Evolutionary conservation across 176 grass and related monocot genomes (phyloP).

Genomic region (Musa troglodytarum): DNA sequence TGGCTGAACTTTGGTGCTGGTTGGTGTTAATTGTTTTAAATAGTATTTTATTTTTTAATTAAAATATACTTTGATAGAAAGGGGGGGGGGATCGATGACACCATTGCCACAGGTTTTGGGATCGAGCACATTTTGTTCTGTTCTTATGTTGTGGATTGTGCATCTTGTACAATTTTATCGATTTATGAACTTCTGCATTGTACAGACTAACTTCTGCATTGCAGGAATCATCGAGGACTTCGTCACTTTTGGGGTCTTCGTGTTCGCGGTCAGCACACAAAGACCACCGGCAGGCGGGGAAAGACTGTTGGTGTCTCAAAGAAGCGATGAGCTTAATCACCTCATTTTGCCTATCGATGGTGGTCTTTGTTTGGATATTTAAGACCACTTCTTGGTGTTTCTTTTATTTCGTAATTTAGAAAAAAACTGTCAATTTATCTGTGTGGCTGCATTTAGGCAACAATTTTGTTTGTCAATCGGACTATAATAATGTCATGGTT

Average conservation of each 20-base stretch:
- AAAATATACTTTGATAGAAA: no score
- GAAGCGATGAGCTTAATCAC: constrained; percentile 54
- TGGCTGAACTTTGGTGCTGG: no score
- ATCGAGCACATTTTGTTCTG: no score
- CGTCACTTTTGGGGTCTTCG: constrained; percentile 94
- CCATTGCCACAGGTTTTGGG: no score
- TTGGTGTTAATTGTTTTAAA: no score
- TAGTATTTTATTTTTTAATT: no score
- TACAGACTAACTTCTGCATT: not conserved
- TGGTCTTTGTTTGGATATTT: not conserved
- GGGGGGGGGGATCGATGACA: no score
- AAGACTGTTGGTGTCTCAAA: constrained; percentile 97
- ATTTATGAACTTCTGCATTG: no score
- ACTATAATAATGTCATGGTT: not conserved
- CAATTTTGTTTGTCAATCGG: not conserved
- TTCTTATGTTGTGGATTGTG: no score
- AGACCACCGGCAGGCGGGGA: constrained; percentile 86
- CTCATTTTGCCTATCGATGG: not conserved
- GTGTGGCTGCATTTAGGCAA: not conserved
- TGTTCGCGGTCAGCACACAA: constrained; percentile 89
- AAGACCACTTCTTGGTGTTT: not conserved
- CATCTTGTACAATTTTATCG: no score
- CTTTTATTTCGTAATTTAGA: not conserved
- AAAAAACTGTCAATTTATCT: not conserved
- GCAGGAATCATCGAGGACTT: constrained; percentile 83